phyloP scores from a whole-genome alignment of 2,329 filamentous ascomycete species.

The Phaeomoniella chlamydospora region DNA sequence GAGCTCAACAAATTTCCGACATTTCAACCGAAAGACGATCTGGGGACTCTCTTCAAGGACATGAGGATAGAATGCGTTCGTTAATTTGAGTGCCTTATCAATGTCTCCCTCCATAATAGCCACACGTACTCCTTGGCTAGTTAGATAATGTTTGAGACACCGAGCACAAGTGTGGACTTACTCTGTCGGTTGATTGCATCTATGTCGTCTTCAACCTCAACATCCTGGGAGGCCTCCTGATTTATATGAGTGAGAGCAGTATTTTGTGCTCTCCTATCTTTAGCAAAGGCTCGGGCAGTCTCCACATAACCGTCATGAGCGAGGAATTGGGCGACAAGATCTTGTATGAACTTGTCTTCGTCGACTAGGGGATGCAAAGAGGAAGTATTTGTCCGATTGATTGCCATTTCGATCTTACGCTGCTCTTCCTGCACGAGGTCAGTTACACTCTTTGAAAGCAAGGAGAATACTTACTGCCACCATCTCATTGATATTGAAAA shows the following conservation, averaged over 20 bases:
- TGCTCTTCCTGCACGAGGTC: conserved; percentile 40
- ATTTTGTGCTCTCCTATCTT: conserved; percentile 64
- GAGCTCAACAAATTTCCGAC: conserved; percentile 92
- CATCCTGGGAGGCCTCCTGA: conserved; percentile 31
- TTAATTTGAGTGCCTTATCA: conserved; percentile 74
- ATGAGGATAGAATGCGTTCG: conserved; percentile 60
- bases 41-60: conserved; percentile 69
- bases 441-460: neutral
- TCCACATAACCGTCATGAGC: conserved; percentile 94
- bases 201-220: conserved; percentile 63
- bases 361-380: conserved; percentile 47
- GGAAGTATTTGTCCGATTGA: conserved; percentile 44
- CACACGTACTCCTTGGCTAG: conserved; percentile 56
- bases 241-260: conserved; percentile 38
- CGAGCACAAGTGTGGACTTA: conserved; percentile 30
- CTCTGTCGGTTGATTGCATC: conserved; percentile 79
- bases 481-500: conserved; percentile 81
- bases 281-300: conserved; percentile 74
- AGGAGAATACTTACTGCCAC: conserved; percentile 46
- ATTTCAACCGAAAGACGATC: conserved; percentile 76
- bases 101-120: conserved; percentile 87
- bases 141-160: conserved; percentile 2
- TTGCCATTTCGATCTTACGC: conserved; percentile 42
- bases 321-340: conserved; percentile 74
- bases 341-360: conserved; percentile 68